These are phyloP conservation scores for Pouteria glomerata DNA, from an alignment of 148 eudicot genomes.

Conservation along the genomic window DNA sequence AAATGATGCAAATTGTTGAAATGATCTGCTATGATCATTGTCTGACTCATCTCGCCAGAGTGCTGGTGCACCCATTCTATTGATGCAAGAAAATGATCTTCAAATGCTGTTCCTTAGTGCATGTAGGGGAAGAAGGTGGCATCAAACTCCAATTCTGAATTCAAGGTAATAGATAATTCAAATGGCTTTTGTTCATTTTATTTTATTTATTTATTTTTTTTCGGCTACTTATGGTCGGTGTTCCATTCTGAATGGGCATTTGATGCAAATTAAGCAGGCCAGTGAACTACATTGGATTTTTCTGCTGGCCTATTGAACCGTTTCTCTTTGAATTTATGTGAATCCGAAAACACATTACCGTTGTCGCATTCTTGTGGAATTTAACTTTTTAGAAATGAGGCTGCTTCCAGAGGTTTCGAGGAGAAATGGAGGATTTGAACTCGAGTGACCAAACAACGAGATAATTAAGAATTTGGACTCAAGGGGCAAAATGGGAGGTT, in stretches of 20 bases:
- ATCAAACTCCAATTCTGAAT: background rate
- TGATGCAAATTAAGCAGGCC: too few relatives aligned
- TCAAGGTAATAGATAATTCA: constrained; percentile 1
- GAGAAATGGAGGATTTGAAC: background rate
- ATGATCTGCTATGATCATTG: background rate
- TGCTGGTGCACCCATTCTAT: background rate
- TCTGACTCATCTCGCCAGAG: background rate
- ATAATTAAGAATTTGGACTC: too few relatives aligned
- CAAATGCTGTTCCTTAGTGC: background rate
- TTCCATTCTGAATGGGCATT: too few relatives aligned
- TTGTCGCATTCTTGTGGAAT: background rate
- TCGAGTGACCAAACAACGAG: too few relatives aligned
- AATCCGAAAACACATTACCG: too few relatives aligned
- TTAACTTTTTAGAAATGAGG: background rate
- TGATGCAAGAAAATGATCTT: background rate
- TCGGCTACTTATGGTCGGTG: too few relatives aligned
- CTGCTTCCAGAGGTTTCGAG: background rate
- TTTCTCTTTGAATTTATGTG: background rate
- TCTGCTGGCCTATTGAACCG: background rate
- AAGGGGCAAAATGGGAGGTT: background rate
- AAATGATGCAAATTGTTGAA: background rate
- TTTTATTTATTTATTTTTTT: too few relatives aligned
- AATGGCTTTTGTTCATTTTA: too few relatives aligned
- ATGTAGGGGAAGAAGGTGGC: constrained; percentile 6
- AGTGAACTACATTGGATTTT: too few relatives aligned